A percentile compares a stretch with the other conserved stretches of the same genome.
phyloP scores from a whole-genome alignment of 192 early-diverging fungal genomes.

The Umbelopsis sp. region DNA sequence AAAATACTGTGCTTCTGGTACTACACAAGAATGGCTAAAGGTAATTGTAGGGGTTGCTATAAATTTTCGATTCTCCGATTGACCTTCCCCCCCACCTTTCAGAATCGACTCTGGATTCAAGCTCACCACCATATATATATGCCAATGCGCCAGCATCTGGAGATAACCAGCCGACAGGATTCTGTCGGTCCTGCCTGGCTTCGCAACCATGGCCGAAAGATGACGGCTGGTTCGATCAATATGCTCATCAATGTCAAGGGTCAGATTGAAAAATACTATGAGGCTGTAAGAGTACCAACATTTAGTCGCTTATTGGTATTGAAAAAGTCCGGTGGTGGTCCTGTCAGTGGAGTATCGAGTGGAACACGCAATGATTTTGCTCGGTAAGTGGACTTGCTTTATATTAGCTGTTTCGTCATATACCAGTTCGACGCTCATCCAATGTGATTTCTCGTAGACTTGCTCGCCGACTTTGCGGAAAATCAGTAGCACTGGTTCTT shows the following conservation, averaged over 20 bases:
- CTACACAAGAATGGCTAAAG: slow-evolving; percentile 91
- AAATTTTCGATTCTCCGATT: not conserved
- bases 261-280: slow-evolving; percentile 69
- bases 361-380: slow-evolving; percentile 49
- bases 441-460: slow-evolving; percentile 65
- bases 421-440: not conserved
- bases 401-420: slow-evolving; percentile 39
- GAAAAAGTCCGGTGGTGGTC: slow-evolving; percentile 28
- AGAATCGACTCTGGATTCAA: slow-evolving; percentile 89
- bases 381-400: slow-evolving; percentile 16
- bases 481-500: slow-evolving; percentile 90
- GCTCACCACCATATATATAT: slow-evolving; percentile 96
- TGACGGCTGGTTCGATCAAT: slow-evolving; percentile 38
- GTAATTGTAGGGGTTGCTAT: not conserved
- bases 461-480: slow-evolving; percentile 88
- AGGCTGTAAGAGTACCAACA: slow-evolving; percentile 46
- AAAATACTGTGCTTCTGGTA: slow-evolving; percentile 74
- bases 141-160: slow-evolving; percentile 48
- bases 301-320: slow-evolving; percentile 31
- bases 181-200: slow-evolving; percentile 37
- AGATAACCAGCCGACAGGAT: slow-evolving; percentile 25
- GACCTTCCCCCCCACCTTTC: not conserved
- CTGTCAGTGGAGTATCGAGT: slow-evolving; percentile 8
- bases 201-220: slow-evolving; percentile 46
- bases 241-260: slow-evolving; percentile 65